Evolutionary conservation across 805 yeast genomes (phyloP).

Genomic region (Grigorovia jiainica): DNA sequence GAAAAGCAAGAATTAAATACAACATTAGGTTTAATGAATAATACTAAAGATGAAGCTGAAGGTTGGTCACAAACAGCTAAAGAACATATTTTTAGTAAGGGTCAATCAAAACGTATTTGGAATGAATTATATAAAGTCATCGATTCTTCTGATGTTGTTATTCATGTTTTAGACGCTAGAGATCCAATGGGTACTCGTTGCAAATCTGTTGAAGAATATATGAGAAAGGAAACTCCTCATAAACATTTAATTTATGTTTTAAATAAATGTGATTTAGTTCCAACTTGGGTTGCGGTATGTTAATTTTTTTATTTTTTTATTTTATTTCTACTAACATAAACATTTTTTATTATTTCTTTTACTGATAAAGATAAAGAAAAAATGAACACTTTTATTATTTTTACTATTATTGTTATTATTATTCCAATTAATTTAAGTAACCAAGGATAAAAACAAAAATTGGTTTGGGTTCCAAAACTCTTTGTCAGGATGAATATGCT

Average conservation of each 20-base stretch:
- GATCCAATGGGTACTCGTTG: slow-evolving; percentile 97
- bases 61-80: slow-evolving; percentile 87
- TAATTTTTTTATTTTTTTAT: slow-evolving; percentile 7
- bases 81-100: slow-evolving; percentile 91
- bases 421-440: neutral
- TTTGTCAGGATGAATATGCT: slow-evolving; percentile 63
- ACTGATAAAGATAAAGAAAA: too few species aligned
- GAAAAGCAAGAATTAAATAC: slow-evolving; percentile 71
- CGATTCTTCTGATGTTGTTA: slow-evolving; percentile 94
- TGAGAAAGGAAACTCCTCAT: slow-evolving; percentile 89
- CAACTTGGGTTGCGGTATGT: slow-evolving; percentile 99
- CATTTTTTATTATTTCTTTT: too few species aligned
- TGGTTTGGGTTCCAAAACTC: slow-evolving; percentile 80
- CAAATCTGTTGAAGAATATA: slow-evolving; percentile 84
- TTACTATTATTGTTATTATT: neutral
- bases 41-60: slow-evolving; percentile 47
- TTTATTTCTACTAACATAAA: slow-evolving; percentile 3
- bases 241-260: slow-evolving; percentile 90
- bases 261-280: slow-evolving; percentile 96
- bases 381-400: neutral
- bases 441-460: neutral
- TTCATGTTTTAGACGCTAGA: slow-evolving; percentile 94
- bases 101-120: slow-evolving; percentile 98
- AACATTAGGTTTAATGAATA: slow-evolving; percentile 76
- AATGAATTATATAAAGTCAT: slow-evolving; percentile 94